Conservation (phyloP, 257 asterid genomes). For the Plantago major region DNA sequence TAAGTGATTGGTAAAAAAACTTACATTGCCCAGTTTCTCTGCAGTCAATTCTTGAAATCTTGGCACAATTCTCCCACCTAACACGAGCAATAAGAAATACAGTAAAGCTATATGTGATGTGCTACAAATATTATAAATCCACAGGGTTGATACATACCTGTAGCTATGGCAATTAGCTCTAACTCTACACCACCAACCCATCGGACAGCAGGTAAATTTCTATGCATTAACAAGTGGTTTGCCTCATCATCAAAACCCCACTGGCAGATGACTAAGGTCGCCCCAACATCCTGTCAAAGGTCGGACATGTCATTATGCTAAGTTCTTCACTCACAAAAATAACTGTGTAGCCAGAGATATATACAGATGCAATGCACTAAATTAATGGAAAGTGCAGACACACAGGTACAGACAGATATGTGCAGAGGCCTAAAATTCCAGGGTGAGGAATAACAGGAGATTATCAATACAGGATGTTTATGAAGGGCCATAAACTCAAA, state of each 20-base stretch:
- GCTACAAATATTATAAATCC: background rate
- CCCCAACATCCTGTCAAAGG: conserved; percentile 78
- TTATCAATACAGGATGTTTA: too few species aligned
- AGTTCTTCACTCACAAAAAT: too few species aligned
- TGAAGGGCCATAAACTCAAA: too few species aligned
- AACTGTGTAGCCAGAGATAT: too few species aligned
- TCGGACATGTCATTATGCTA: too few species aligned
- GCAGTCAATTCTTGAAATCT: conserved; percentile 72
- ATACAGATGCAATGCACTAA: too few species aligned
- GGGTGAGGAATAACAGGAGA: too few species aligned
- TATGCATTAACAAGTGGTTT: conserved; percentile 85
- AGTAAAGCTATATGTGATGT: conserved; percentile 1
- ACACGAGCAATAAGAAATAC: background rate
- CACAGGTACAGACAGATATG: too few species aligned
- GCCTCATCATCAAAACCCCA: conserved; percentile 99
- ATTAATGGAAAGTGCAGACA: too few species aligned
- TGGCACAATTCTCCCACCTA: conserved; percentile 81
- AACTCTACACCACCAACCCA: conserved; percentile 79
- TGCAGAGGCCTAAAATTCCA: too few species aligned
- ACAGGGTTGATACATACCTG: conserved; percentile 36
- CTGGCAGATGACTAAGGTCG: conserved; percentile 90
- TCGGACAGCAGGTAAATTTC: conserved; percentile 63
- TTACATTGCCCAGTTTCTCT: conserved; percentile 60
- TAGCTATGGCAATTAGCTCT: conserved; percentile 73
- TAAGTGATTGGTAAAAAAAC: background rate